phyloP scores from a whole-genome alignment of 176 grass and related monocot species.

The Carex scoparia region DNA sequence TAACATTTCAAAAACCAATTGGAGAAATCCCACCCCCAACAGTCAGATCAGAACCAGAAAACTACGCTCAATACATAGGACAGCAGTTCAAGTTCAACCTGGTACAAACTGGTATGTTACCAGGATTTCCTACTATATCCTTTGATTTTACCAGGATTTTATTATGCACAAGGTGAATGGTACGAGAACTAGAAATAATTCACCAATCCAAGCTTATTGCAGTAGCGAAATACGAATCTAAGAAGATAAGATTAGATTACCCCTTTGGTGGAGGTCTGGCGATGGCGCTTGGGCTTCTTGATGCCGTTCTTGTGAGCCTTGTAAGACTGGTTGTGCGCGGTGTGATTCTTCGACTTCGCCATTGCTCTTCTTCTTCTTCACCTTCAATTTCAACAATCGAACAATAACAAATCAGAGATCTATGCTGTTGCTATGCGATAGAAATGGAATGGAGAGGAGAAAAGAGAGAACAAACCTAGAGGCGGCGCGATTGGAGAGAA shows the following conservation, averaged over 20 bases:
- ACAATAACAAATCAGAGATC: not conserved
- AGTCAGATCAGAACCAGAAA: too few relatives aligned
- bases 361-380: slow-evolving; percentile 32
- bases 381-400: not conserved
- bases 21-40: too few relatives aligned
- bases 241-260: slow-evolving; percentile 2
- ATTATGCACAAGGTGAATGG: too few relatives aligned
- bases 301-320: slow-evolving; percentile 89
- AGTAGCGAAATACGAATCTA: too few relatives aligned
- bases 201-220: too few relatives aligned
- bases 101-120: too few relatives aligned
- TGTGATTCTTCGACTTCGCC: slow-evolving; percentile 97
- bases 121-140: too few relatives aligned
- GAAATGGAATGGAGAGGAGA: not conserved
- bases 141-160: too few relatives aligned
- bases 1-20: too few relatives aligned
- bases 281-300: slow-evolving; percentile 77
- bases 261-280: slow-evolving; percentile 84
- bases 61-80: too few relatives aligned
- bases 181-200: too few relatives aligned
- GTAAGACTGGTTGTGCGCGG: slow-evolving; percentile 81
- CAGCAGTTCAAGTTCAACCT: too few relatives aligned
- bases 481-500: slow-evolving; percentile 24
- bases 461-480: not conserved
- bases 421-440: not conserved